Evolutionary conservation across 1,139 yeast species (phyloP).

Genomic region (Pichia sp.): DNA sequence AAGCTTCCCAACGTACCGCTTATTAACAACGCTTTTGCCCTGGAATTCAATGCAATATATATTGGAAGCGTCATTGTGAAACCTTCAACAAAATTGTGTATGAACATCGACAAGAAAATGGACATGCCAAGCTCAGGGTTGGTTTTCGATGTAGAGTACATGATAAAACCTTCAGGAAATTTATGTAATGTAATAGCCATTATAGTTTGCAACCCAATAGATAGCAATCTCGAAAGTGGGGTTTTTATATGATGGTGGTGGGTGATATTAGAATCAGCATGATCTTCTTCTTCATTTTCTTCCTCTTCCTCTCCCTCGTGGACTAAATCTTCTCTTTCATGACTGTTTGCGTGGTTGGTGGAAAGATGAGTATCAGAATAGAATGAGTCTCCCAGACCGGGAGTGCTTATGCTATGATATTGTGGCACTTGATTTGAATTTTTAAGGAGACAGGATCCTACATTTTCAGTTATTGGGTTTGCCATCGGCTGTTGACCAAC

Average conservation of each 20-base stretch:
- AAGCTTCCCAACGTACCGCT: slow-evolving; percentile 72
- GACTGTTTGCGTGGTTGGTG: not conserved
- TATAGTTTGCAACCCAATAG: slow-evolving; percentile 88
- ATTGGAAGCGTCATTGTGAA: slow-evolving; percentile 90
- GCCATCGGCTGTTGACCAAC: no score
- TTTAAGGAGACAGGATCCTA: no score
- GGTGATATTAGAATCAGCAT: slow-evolving; percentile 17
- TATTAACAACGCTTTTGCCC: slow-evolving; percentile 60
- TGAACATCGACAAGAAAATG: slow-evolving; percentile 75
- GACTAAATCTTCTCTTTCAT: no score
- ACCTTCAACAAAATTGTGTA: slow-evolving; percentile 95
- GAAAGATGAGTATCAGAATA: not conserved
- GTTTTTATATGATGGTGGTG: slow-evolving; percentile 83
- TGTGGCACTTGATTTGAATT: no score
- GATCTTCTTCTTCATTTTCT: slow-evolving; percentile 19
- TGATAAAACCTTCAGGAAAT: slow-evolving; percentile 90
- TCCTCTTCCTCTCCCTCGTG: slow-evolving; percentile 12
- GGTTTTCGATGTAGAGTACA: slow-evolving; percentile 74
- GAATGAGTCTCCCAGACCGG: not conserved
- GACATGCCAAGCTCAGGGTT: slow-evolving; percentile 70
- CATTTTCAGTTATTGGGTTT: no score
- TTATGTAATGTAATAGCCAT: slow-evolving; percentile 85
- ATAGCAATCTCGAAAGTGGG: slow-evolving; percentile 67
- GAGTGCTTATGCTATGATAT: no score
- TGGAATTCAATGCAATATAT: slow-evolving; percentile 62